Evolutionary conservation across 2,329 filamentous ascomycete species (phyloP).

Genomic region (Colletotrichum liriopes): DNA sequence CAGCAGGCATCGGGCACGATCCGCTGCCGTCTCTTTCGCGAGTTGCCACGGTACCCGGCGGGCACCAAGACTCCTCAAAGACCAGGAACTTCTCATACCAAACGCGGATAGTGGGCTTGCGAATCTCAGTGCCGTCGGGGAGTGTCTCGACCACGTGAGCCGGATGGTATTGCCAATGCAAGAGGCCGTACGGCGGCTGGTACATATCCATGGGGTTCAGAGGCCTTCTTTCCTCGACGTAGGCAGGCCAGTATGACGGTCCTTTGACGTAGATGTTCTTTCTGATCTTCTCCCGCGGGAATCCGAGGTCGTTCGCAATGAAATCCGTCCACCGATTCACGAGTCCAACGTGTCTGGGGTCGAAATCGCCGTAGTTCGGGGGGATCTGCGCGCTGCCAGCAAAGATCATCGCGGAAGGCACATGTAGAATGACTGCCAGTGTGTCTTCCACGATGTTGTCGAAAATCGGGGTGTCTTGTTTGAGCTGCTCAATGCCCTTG

Average conservation of each 20-base stretch:
- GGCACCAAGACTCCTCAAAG: conserved; percentile 18
- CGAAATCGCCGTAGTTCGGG: conserved; percentile 12
- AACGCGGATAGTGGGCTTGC: conserved; percentile 9
- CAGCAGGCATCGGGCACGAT: conserved; percentile 16
- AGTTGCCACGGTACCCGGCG: background rate
- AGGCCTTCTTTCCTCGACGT: background rate
- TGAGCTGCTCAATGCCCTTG: conserved; percentile 9
- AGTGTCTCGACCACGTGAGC: conserved; percentile 8
- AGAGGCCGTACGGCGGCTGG: conserved; percentile 6
- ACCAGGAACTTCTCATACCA: conserved; percentile 11
- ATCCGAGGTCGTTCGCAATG: conserved; percentile 2
- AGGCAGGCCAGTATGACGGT: conserved; percentile 8
- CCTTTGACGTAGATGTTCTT: conserved; percentile 1
- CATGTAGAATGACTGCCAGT: background rate
- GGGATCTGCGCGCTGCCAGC: background rate
- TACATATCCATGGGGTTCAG: conserved; percentile 1
- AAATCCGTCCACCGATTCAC: background rate
- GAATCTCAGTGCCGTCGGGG: conserved; percentile 2
- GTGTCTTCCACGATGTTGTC: background rate
- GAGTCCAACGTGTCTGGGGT: background rate
- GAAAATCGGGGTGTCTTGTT: background rate
- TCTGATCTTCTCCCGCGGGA: conserved; percentile 6
- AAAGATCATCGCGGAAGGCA: background rate
- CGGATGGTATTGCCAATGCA: conserved; percentile 30
- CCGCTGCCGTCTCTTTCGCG: background rate